Base-by-base conservation (phyloP, 805 yeast species). In the Yarrowia divulgata region DNA sequence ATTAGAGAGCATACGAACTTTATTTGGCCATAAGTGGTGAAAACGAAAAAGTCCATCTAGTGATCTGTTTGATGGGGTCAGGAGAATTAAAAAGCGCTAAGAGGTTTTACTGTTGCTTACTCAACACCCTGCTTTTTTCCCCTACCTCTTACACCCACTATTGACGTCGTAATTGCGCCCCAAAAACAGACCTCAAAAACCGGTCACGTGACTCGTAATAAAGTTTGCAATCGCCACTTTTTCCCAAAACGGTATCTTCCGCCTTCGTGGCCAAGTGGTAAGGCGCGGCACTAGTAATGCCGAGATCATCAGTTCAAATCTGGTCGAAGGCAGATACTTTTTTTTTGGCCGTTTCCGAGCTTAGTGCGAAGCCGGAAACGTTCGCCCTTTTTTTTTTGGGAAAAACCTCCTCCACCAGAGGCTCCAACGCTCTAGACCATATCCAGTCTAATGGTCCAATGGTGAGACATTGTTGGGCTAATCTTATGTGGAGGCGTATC, bases 261-360 rank as follows among this genome's bases (percentile, higher is more conserved):
- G 69, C 67, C 69, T 67, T 52, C 68, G 68, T 63, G 68, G 68
- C 68, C 68, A 63, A 63, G 68, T 63, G 68, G 68, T 63, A 63
- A 63, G 68, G 68, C 68, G 68, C 68, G 12, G 68, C 68, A 63
- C 68, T 63, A 63, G 68, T 63, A 63, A 63, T 63, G 68, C 68
- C 12, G 68, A 63, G 68, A 63, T 63, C 68, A 49, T 63, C 68
- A 63, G 68, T 63, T 67, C 69, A 67, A 67, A 55, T 52, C 67
- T 58, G 69, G 69, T 58, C 64, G 67, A 67, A 67, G 69, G 68
- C 68, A 63, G 3, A 14, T 48, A 9, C 19, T 60, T 34, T 7
- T n/a, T 14, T n/a, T 42, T n/a, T 55, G 29, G 29, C 29, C 29
- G 29, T 2, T 23, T 23, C 4, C 29, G 29, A 23, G 29, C 29